Evolutionary conservation across 2,329 filamentous ascomycete species (phyloP).

Genomic region (Chrysoporthe puriensis): DNA sequence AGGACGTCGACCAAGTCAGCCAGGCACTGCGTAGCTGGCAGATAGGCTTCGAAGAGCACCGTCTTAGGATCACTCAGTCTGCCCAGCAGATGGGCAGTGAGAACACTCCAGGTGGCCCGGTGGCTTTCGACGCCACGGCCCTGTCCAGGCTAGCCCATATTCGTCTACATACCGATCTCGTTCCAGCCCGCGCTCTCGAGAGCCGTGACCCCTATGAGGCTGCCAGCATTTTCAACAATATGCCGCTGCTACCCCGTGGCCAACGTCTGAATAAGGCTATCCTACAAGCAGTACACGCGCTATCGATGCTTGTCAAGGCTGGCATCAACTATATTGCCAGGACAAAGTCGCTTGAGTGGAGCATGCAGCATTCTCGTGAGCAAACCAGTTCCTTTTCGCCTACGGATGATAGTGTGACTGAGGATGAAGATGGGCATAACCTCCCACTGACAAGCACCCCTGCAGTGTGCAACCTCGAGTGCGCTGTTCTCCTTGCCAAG

Average conservation of each 20-base stretch:
- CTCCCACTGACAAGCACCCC: neutral
- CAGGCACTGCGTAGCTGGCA: conserved; percentile 63
- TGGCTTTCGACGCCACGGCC: conserved; percentile 69
- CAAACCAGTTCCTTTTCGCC: conserved; percentile 26
- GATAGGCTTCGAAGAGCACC: conserved; percentile 59
- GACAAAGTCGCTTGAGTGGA: conserved; percentile 65
- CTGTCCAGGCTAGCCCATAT: conserved; percentile 65
- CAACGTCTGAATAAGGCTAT: conserved; percentile 65
- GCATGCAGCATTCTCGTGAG: conserved; percentile 64
- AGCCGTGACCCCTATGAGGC: conserved; percentile 66
- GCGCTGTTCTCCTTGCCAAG: conserved; percentile 62
- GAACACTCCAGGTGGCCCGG: conserved; percentile 58
- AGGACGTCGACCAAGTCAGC: conserved; percentile 60
- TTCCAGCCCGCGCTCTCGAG: conserved; percentile 64
- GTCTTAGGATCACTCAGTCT: conserved; percentile 53
- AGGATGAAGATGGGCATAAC: neutral
- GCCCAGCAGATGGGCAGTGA: conserved; percentile 52
- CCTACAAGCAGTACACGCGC: conserved; percentile 68
- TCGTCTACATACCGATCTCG: conserved; percentile 67
- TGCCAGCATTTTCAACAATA: conserved; percentile 61
- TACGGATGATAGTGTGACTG: neutral
- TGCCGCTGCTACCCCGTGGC: conserved; percentile 62
- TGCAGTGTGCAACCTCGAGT: conserved; percentile 64
- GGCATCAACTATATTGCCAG: conserved; percentile 66
- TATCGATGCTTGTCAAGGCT: conserved; percentile 68